A percentile compares a stretch with the other conserved stretches of the same genome.
Conservation (phyloP, 306 rosid species). For the Sindora glabra region DNA sequence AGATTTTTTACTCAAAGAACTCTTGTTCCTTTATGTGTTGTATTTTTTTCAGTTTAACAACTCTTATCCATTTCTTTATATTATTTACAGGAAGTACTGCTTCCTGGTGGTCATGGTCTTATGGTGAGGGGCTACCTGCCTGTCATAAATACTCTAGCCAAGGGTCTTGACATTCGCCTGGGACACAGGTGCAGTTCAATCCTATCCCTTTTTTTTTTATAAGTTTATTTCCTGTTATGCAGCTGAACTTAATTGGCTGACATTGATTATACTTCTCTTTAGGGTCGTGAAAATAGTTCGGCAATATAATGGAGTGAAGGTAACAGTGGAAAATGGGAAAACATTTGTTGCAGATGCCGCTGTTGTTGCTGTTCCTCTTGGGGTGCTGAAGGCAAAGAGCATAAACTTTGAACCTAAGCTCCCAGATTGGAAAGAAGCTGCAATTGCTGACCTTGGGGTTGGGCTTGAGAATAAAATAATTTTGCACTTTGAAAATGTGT, state of each 20-base stretch:
- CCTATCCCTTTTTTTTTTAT: not conserved
- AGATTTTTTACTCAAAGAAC: not conserved
- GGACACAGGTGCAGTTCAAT: conserved; percentile 56
- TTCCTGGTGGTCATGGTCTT: conserved; percentile 99
- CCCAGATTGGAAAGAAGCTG: conserved; percentile 95
- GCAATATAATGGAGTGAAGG: conserved; percentile 73
- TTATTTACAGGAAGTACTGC: conserved; percentile 69
- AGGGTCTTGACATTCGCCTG: conserved; percentile 87
- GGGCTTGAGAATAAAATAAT: conserved; percentile 91
- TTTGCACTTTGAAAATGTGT: conserved; percentile 81
- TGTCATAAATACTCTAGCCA: conserved; percentile 86
- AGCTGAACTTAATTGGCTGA: conserved; percentile 9
- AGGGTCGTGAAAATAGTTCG: conserved; percentile 77
- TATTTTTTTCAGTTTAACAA: not conserved
- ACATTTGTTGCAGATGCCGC: conserved; percentile 92
- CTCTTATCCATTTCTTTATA: conserved; percentile 1
- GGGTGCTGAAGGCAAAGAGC: conserved; percentile 73
- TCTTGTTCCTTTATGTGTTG: not conserved
- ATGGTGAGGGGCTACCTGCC: conserved; percentile 96
- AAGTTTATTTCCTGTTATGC: not conserved
- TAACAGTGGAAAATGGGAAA: conserved; percentile 62
- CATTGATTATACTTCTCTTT: conserved; percentile 19
- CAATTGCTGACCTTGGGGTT: conserved; percentile 81
- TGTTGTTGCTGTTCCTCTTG: conserved; percentile 79
- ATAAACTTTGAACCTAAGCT: conserved; percentile 86